Conservation (phyloP, 768 basidiomycete genomes). For the Psilocybe sp. region DNA sequence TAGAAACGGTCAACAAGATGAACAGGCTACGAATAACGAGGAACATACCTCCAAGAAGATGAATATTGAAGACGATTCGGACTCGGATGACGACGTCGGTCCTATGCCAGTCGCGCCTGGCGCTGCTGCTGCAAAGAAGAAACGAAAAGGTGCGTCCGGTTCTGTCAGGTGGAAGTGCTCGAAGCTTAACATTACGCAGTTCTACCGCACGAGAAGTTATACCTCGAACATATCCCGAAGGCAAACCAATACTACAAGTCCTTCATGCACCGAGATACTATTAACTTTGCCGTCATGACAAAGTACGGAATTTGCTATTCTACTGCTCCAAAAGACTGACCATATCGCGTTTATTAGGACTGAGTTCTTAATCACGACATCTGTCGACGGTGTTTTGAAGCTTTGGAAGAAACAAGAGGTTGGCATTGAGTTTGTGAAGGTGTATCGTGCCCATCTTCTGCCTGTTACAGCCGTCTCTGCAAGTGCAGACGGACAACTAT, state of each 20-base stretch:
- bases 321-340: not conserved
- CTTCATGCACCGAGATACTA: constrained; percentile 94
- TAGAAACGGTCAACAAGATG: constrained; percentile 34
- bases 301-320: constrained; percentile 48
- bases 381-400: constrained; percentile 92
- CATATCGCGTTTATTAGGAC: constrained; percentile 51
- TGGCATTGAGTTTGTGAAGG: constrained; percentile 98
- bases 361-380: constrained; percentile 91
- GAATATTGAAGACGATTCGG: constrained; percentile 50
- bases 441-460: constrained; percentile 88
- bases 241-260: constrained; percentile 95
- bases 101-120: constrained; percentile 81
- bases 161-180: constrained; percentile 1
- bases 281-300: constrained; percentile 88
- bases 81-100: constrained; percentile 73
- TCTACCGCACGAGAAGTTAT: constrained; percentile 89
- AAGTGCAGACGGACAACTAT: constrained; percentile 88
- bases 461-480: constrained; percentile 79
- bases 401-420: constrained; percentile 98
- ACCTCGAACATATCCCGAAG: constrained; percentile 87
- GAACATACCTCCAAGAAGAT: constrained; percentile 19
- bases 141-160: constrained; percentile 69
- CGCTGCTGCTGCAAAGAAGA: constrained; percentile 47
- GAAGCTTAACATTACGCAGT: constrained; percentile 43
- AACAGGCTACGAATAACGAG: constrained; percentile 9